phyloP scores from a whole-genome alignment of 805 yeast genomes.

The Isabelozyma pseudorhagii region DNA sequence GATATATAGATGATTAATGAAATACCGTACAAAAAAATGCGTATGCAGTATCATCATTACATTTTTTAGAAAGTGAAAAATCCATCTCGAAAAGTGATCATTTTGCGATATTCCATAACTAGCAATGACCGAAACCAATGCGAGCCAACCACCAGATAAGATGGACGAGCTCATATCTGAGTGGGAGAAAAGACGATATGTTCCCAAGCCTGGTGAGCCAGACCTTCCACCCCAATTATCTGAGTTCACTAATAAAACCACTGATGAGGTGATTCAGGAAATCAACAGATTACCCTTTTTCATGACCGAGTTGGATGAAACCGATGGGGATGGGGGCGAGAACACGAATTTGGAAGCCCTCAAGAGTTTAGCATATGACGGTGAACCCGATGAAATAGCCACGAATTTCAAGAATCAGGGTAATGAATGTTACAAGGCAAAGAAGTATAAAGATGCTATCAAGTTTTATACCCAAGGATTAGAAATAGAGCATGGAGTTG shows the following conservation, averaged over 20 bases:
- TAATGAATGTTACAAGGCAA: constrained; percentile 74
- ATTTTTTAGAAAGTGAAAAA: background rate
- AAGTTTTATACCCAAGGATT: constrained; percentile 78
- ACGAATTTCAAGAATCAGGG: constrained; percentile 90
- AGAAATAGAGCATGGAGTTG: constrained; percentile 60
- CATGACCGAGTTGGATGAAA: constrained; percentile 82
- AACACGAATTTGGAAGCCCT: constrained; percentile 80
- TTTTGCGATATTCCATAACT: background rate
- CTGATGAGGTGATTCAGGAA: constrained; percentile 75
- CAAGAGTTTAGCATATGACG: constrained; percentile 89
- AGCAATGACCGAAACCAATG: background rate
- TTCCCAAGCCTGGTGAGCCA: constrained; percentile 60
- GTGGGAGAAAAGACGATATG: constrained; percentile 40
- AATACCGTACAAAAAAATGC: background rate
- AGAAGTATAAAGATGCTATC: constrained; percentile 72
- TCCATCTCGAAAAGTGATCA: background rate
- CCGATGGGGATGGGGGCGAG: constrained; percentile 74
- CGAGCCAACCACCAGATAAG: constrained; percentile 1
- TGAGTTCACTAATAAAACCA: constrained; percentile 55
- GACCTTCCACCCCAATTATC: constrained; percentile 80
- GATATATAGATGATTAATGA: background rate
- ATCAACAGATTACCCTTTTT: constrained; percentile 86
- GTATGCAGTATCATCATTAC: background rate
- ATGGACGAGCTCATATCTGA: constrained; percentile 27
- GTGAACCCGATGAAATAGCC: constrained; percentile 91